phyloP scores from a whole-genome alignment of 2,329 filamentous ascomycete species.

The Cladosporium austrohemisphaericum region DNA sequence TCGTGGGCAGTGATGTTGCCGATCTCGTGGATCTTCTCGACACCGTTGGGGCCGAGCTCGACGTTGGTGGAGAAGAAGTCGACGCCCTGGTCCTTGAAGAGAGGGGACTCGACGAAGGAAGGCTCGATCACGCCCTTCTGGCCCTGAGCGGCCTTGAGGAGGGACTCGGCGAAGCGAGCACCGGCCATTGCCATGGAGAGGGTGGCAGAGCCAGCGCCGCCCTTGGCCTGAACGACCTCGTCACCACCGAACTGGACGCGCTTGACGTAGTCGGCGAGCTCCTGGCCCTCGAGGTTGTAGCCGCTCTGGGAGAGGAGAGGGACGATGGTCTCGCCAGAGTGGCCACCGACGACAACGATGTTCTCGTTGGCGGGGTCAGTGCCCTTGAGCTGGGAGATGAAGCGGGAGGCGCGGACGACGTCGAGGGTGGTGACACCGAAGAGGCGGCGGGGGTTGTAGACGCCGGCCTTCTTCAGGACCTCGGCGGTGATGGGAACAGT shows the following conservation, averaged over 20 bases:
- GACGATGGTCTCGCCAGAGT: conserved; percentile 97
- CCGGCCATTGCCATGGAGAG: conserved; percentile 99
- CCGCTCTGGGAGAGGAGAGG: conserved; percentile 93
- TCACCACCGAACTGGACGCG: conserved; percentile 99
- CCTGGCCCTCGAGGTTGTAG: conserved; percentile 78
- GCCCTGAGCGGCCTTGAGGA: conserved; percentile 88
- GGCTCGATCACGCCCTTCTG: conserved; percentile 95
- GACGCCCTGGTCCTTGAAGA: conserved; percentile 97
- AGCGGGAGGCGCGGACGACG: conserved; percentile 94
- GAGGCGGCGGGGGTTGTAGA: conserved; percentile 98
- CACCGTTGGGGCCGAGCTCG: conserved; percentile 93
- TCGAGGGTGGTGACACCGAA: conserved; percentile 99
- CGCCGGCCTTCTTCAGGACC: conserved; percentile 89
- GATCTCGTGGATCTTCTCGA: conserved; percentile 85
- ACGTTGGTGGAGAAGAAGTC: conserved; percentile 96
- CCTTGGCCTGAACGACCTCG: conserved; percentile 99
- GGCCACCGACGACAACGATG: conserved; percentile 93
- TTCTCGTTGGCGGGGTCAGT: conserved; percentile 89
- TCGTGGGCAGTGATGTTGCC: conserved; percentile 81
- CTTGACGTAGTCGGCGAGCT: conserved; percentile 73
- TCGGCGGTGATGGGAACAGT: conserved; percentile 97
- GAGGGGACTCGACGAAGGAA: conserved; percentile 91
- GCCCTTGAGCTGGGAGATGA: conserved; percentile 90
- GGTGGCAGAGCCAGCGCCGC: conserved; percentile 92
- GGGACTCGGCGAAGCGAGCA: conserved; percentile 77